Evolutionary conservation across 345 rosid genomes (phyloP), one percentile per base, ranked within the genome.

Genomic region (Microthlaspi erraticum): DNA sequence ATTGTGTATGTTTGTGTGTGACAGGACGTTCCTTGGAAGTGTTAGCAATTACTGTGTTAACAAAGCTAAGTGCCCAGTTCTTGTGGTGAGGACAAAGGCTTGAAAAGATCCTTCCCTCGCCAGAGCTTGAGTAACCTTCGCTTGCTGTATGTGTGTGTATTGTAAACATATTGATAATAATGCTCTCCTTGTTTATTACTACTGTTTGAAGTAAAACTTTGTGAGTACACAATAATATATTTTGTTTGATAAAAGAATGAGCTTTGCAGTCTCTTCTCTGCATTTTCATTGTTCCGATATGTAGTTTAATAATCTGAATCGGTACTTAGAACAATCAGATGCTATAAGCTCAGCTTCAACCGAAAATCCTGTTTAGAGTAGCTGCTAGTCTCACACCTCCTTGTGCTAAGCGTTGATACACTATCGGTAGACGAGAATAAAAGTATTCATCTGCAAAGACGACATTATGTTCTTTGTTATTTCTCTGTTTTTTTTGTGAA

Each of bases 341-440:
- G 33, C 6, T 68, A 26, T 2, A 51, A 29, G 34, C 63, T 50
- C 7, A 8, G 63, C 59, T 51, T 76, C 23, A 50, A 39, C 78
- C 75, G 52, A 91, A 87, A 12, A 91, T 82, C 37, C 84, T 88
- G 72, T 93, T 91, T 11, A 93, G 85, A 16, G 90, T 86, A 49
- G 97, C 96, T 32, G 94, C 97, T 37, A 88, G 76, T 73, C 97
- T 81, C 54, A 91, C 89, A 6, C 94, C 98, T 39, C 86, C 97
- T 55, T 93, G 90, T 75, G 97, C 98, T 76, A 93, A 70, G 53
- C 88, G 85, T 70, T 76, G 71, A 68, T 77, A 42, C 18, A 91
- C 87, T 10, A 86, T 80, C 0, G 97, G 88, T 41, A 87, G 65
- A 18, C 97, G 89, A 10, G 94, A 91, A 52, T 80, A 57, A 70